Percentiles rank a stretch among this genome's conserved stretches.
Conservation (phyloP, 257 asterid genomes). For the Gentiana macrophylla region DNA sequence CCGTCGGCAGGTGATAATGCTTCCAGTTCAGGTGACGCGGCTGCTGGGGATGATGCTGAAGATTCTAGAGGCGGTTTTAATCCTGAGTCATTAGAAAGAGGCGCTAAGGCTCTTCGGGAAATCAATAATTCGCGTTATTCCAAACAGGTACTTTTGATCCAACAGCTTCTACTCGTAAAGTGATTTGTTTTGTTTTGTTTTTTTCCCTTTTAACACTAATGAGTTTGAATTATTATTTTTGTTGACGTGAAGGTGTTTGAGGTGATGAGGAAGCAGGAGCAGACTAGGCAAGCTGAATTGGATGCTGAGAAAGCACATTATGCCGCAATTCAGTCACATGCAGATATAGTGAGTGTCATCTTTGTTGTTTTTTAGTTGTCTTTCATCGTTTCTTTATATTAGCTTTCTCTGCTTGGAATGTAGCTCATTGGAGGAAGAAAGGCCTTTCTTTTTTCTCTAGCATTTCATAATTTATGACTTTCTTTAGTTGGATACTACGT, state of each 20-base stretch:
- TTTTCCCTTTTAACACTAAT: background rate
- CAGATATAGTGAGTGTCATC: constrained; percentile 57
- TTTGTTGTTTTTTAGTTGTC: background rate
- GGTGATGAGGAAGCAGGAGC: constrained; percentile 88
- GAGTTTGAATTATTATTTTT: background rate
- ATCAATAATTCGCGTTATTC: constrained; percentile 57
- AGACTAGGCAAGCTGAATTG: constrained; percentile 57
- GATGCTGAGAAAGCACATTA: constrained; percentile 73
- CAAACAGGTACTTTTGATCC: constrained; percentile 27
- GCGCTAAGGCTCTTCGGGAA: constrained; percentile 76
- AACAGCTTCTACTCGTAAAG: background rate
- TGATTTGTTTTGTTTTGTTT: no score
- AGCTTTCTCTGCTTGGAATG: no score
- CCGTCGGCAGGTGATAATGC: constrained; percentile 19
- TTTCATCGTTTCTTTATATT: background rate
- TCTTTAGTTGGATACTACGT: no score
- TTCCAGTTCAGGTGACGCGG: constrained; percentile 33
- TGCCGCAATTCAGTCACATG: constrained; percentile 67
- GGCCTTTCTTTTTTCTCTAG: no score
- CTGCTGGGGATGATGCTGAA: constrained; percentile 37
- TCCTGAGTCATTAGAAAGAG: constrained; percentile 69
- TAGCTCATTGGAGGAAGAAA: no score
- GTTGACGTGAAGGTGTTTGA: constrained; percentile 50
- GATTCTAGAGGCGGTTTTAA: constrained; percentile 65
- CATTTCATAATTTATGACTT: no score